Evolutionary conservation across 1,284 basidiomycete species (phyloP), one percentile per base, ranked within the genome.

Genomic region (Takashimella koratensis): DNA sequence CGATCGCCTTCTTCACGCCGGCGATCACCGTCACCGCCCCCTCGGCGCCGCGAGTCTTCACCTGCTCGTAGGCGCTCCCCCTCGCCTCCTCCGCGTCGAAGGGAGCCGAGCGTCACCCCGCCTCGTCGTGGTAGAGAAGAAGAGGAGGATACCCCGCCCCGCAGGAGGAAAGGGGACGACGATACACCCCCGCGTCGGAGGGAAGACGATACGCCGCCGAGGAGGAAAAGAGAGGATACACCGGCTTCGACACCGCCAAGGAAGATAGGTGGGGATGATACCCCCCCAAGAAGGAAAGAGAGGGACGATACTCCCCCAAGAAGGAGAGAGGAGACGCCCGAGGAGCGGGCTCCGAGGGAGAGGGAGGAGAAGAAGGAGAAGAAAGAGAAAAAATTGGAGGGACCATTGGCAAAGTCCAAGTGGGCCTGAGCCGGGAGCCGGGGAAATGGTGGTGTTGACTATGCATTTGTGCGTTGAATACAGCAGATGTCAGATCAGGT

Each of bases 111-210:
- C 23, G 51, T 43, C 23, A 57, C 56, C 1, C 56, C 56, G 3
- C 57, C 57, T 20, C 56, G 52, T 25, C 49, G 46, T 4, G 22
- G 30, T 3, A 30, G 22, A 13, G 47, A 47, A n/a, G 56, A 58
- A 13, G 57, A 58, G 19, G 56, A 58, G 19, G 57, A 58, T 27
- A 47, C 57, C 16, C 49, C 53, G 3, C 52, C 46, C 5, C 49
- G 47, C 16, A 41, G 30, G 30, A 23, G 23, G 1, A 39, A 45
- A 5, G 43, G 45, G 5, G 46, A 56, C 3, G 51, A 56, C 25
- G 12, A 25, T 16, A 44, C 41, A 1, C 26, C 40, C 20, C 46
- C 43, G 2, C 40, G 49, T 4, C 51, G 43, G 3, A 42, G 45
- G 4, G 36, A 13, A 2, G 47, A 49, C 2, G 51, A 45, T 30